phyloP scores from a whole-genome alignment of 139 green algal genomes.

The Closterium sp. region DNA sequence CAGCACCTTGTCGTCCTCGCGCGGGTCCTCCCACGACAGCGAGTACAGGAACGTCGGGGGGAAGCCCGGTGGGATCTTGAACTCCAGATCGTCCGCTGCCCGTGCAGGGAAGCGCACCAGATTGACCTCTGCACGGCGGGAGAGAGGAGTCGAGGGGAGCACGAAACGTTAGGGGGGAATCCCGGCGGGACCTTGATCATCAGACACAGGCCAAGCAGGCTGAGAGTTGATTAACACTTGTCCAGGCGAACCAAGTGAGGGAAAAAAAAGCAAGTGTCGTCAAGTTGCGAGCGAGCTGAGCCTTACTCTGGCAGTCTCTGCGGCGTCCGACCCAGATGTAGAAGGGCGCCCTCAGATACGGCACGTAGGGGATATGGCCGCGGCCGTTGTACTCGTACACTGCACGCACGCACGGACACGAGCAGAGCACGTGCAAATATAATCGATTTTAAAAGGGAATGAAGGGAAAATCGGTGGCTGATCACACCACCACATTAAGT shows the following conservation, averaged over 20 bases:
- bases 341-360: constrained; percentile 87
- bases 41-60: constrained; percentile 98
- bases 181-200: constrained; percentile 24
- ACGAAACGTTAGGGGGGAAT: constrained; percentile 62
- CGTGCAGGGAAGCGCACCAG: constrained; percentile 26
- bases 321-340: constrained; percentile 86
- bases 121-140: background rate
- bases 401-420: constrained; percentile 47
- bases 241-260: no score
- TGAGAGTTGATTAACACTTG: no score
- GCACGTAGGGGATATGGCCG: constrained; percentile 92
- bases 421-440: background rate
- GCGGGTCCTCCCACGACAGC: constrained; percentile 95
- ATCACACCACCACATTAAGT: no score
- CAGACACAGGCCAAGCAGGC: no score
- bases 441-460: no score
- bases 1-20: constrained; percentile 73
- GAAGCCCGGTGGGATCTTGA: constrained; percentile 63
- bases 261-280: no score
- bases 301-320: constrained; percentile 2
- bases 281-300: no score
- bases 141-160: constrained; percentile 46
- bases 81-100: constrained; percentile 47
- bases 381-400: constrained; percentile 88
- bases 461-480: no score